These are phyloP conservation scores for Hypoxylon subgilvum DNA, from an alignment of 495 filamentous ascomycete species.

Conservation along the genomic window DNA sequence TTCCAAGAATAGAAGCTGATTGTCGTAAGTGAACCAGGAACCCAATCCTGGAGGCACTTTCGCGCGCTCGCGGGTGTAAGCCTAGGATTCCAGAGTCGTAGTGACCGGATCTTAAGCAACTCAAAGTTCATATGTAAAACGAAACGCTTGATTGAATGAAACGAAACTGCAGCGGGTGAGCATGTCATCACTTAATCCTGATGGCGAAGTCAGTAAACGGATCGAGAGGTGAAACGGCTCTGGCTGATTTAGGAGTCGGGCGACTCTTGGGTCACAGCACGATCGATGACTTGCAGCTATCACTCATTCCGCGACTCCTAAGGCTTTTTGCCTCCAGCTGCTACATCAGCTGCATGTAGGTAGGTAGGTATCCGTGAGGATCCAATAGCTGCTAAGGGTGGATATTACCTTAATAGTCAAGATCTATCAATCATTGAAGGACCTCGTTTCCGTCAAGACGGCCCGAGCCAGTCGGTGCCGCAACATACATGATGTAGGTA, in stretches of 20 bases:
- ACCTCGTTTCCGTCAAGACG: no score
- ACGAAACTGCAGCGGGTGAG: no score
- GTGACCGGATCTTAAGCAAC: slow-evolving; percentile 3
- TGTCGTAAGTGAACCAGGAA: slow-evolving; percentile 14
- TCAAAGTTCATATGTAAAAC: slow-evolving; percentile 2
- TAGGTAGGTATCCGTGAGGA: no score
- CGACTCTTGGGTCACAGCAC: neutral
- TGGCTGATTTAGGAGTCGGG: neutral
- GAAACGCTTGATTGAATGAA: slow-evolving; percentile 16
- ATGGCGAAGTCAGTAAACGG: slow-evolving; percentile 23
- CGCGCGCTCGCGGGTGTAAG: slow-evolving; percentile 21
- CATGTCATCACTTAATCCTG: no score
- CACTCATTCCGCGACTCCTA: no score
- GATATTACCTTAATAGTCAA: no score
- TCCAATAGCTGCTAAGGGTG: no score
- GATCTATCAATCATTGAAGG: no score
- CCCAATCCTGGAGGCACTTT: slow-evolving; percentile 23
- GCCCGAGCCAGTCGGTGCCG: slow-evolving; percentile 12
- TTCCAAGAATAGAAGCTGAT: slow-evolving; percentile 38
- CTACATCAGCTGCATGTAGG: no score
- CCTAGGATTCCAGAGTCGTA: neutral
- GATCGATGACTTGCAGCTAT: neutral
- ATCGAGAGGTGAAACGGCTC: slow-evolving; percentile 23
- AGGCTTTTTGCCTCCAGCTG: no score
- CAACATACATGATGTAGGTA: slow-evolving; percentile 12